phyloP scores from a whole-genome alignment of 345 rosid genomes.

The Moricandia moricandioides region DNA sequence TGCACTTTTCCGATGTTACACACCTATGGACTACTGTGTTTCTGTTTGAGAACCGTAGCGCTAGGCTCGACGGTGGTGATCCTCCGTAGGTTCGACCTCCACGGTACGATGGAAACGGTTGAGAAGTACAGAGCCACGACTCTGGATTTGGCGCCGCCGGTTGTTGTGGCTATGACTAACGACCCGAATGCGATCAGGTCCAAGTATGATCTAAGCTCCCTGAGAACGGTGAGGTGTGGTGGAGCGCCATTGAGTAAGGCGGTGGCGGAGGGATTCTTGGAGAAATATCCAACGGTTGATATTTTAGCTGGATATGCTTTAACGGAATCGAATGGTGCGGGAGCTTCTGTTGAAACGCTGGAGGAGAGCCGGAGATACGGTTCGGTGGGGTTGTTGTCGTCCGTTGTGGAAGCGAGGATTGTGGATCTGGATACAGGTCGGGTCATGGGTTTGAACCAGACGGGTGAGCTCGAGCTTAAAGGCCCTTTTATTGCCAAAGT shows the following conservation, averaged over 20 bases:
- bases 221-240: constrained; percentile 51
- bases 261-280: constrained; percentile 58
- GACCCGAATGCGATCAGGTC: constrained; percentile 47
- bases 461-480: constrained; percentile 71
- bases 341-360: constrained; percentile 53
- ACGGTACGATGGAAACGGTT: constrained; percentile 62
- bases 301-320: constrained; percentile 66
- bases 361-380: constrained; percentile 81
- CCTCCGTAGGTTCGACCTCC: constrained; percentile 62
- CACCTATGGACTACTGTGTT: constrained; percentile 60
- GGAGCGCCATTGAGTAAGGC: constrained; percentile 88
- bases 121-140: constrained; percentile 49
- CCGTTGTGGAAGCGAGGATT: constrained; percentile 29
- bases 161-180: constrained; percentile 58
- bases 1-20: constrained; percentile 91
- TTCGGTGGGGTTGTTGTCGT: constrained; percentile 61
- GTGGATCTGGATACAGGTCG: constrained; percentile 56
- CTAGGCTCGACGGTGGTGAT: constrained; percentile 60
- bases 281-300: constrained; percentile 50
- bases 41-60: constrained; percentile 55
- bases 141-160: constrained; percentile 75
- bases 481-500: constrained; percentile 14
- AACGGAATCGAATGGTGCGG: constrained; percentile 72
- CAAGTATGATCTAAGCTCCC: constrained; percentile 61
- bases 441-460: constrained; percentile 43